These are phyloP conservation scores for Lodderomyces oxycetoniae DNA, from an alignment of 1,139 yeast genomes.

Conservation along the genomic window DNA sequence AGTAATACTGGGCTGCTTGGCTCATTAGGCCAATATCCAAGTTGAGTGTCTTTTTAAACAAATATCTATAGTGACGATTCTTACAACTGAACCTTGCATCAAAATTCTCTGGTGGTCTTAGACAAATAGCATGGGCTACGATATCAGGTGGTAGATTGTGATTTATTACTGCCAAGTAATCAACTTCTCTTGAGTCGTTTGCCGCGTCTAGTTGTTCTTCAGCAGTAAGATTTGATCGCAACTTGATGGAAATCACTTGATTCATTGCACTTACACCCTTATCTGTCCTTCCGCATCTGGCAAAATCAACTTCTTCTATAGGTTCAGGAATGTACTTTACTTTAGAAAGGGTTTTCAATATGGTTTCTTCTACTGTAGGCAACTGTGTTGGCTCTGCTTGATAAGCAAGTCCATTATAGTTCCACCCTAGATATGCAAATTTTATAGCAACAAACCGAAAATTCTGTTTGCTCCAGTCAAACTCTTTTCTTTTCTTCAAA, in stretches of 20 bases:
- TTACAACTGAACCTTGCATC: slow-evolving; percentile 91
- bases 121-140: slow-evolving; percentile 72
- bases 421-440: slow-evolving; percentile 91
- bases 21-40: slow-evolving; percentile 66
- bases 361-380: slow-evolving; percentile 81
- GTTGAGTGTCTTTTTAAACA: slow-evolving; percentile 47
- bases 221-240: slow-evolving; percentile 60
- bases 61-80: slow-evolving; percentile 78
- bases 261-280: slow-evolving; percentile 96
- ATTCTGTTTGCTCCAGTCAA: slow-evolving; percentile 67
- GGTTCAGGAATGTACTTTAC: slow-evolving; percentile 62
- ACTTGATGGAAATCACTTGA: slow-evolving; percentile 79
- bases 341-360: slow-evolving; percentile 64
- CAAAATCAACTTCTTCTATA: slow-evolving; percentile 64
- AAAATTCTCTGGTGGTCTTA: slow-evolving; percentile 76
- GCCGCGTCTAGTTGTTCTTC: slow-evolving; percentile 54
- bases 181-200: slow-evolving; percentile 65
- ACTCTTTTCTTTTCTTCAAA: slow-evolving; percentile 36
- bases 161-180: slow-evolving; percentile 72
- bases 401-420: slow-evolving; percentile 82
- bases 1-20: slow-evolving; percentile 58
- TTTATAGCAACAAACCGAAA: slow-evolving; percentile 71
- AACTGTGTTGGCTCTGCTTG: slow-evolving; percentile 73
- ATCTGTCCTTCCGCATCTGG: slow-evolving; percentile 96
- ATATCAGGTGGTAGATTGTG: slow-evolving; percentile 77